phyloP scores from a whole-genome alignment of 2,329 filamentous ascomycete genomes.

The Ophiosphaerella korrae region DNA sequence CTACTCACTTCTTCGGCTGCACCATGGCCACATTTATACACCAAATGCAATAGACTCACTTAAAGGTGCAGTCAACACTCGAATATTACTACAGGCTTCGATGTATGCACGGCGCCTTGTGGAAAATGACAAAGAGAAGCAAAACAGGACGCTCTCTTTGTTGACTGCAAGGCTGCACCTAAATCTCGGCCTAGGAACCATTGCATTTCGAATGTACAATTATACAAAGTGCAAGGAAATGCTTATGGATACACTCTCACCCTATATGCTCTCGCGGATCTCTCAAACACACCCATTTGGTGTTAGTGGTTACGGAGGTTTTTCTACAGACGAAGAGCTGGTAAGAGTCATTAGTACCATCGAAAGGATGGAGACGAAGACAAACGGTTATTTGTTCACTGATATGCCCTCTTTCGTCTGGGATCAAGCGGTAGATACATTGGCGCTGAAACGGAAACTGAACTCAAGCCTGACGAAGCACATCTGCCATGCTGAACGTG shows the following conservation, averaged over 20 bases:
- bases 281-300: slow-evolving; percentile 43
- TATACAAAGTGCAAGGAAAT: slow-evolving; percentile 41
- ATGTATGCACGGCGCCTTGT: slow-evolving; percentile 33
- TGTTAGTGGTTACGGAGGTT: slow-evolving; percentile 27
- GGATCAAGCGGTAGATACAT: slow-evolving; percentile 34
- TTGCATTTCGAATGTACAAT: slow-evolving; percentile 36
- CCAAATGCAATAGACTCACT: slow-evolving; percentile 3
- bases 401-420: slow-evolving; percentile 35
- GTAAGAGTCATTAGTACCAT: slow-evolving; percentile 33
- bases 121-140: slow-evolving; percentile 27
- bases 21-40: slow-evolving; percentile 10
- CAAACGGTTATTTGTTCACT: slow-evolving; percentile 29
- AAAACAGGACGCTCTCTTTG: slow-evolving; percentile 34
- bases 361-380: slow-evolving; percentile 34
- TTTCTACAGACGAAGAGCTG: slow-evolving; percentile 38
- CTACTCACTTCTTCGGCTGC: slow-evolving; percentile 30
- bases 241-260: slow-evolving; percentile 40
- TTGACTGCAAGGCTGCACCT: slow-evolving; percentile 41
- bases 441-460: slow-evolving; percentile 31
- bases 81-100: slow-evolving; percentile 34
- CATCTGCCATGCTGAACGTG: slow-evolving; percentile 36
- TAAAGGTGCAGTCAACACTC: slow-evolving; percentile 12
- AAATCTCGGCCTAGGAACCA: slow-evolving; percentile 35
- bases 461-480: slow-evolving; percentile 38
- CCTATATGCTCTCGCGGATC: slow-evolving; percentile 37